phyloP scores from a whole-genome alignment of 192 early-diverging fungal genomes.

The Diversispora epigaea region DNA sequence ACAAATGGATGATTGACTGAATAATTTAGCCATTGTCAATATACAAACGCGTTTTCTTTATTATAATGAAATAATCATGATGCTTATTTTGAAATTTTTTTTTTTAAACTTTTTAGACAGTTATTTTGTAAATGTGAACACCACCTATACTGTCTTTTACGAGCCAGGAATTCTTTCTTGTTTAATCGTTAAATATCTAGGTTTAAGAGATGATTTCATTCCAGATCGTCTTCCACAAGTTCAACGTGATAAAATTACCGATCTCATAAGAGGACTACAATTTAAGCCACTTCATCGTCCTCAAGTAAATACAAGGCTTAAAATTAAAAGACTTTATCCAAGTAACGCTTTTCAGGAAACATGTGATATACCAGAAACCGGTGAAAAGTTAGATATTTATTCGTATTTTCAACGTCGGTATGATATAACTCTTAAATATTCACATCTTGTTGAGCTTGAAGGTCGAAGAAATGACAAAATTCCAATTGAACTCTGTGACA shows the following conservation, averaged over 20 bases:
- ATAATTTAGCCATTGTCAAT: neutral
- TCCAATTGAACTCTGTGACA: slow-evolving; percentile 91
- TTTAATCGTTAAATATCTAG: slow-evolving; percentile 5
- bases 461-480: slow-evolving; percentile 66
- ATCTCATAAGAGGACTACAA: slow-evolving; percentile 6
- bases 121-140: slow-evolving; percentile 30
- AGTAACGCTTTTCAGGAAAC: slow-evolving; percentile 4
- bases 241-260: neutral
- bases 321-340: neutral
- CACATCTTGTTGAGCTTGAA: slow-evolving; percentile 74
- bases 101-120: neutral
- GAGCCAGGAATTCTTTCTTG: neutral
- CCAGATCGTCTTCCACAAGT: neutral
- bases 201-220: neutral
- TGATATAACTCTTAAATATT: slow-evolving; percentile 68
- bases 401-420: slow-evolving; percentile 77
- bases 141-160: slow-evolving; percentile 22
- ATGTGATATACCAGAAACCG: slow-evolving; percentile 24
- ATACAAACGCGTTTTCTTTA: neutral
- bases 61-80: neutral
- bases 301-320: neutral
- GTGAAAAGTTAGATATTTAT: slow-evolving; percentile 61
- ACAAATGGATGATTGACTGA: too few relatives aligned
- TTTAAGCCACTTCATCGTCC: slow-evolving; percentile 23
- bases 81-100: neutral